Evolutionary conservation across 768 basidiomycete species (phyloP), one percentile per base, ranked within the genome.

Genomic region (Pseudohyphozyma bogoriensis): DNA sequence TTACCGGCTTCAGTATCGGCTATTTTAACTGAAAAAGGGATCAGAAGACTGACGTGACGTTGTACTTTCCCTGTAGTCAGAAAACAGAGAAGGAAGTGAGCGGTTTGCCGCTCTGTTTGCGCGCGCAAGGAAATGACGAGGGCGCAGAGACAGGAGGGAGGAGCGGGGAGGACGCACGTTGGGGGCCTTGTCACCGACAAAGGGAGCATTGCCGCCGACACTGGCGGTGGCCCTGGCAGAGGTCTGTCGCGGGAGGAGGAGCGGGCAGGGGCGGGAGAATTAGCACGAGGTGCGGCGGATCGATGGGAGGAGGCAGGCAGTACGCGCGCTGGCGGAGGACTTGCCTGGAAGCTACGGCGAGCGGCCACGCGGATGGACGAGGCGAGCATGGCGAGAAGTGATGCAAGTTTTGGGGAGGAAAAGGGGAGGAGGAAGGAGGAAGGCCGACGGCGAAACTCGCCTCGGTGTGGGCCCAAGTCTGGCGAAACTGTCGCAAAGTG

Each of bases 21-120:
- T n/a, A n/a, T n/a, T n/a, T n/a, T n/a, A n/a, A n/a, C n/a, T n/a
- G n/a, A n/a, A n/a, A n/a, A 92, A 36, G 85, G 84, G 77, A 93
- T 95, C 79, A n/a, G 20, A 15, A n/a, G 42, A 44, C 22, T n/a
- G 22, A 24, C 42, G 24, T 9, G 24, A 22, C 65, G 58, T 62
- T 65, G 64, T 66, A 6, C 18, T 44, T 44, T 24, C 57, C 56
- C 42, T 61, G 60, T 31, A 4, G 46, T 8, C 31, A 40, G 20
- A 22, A 46, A 12, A 26, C 45, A 46, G 24, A 45, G 37, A 18
- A 46, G 20, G 12, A 18, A 29, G 32, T 22, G 31, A 24, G 29
- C 20, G 15, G 40, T n/a, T 3, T 22, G 36, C 47, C 28, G 31
- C 16, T 50, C 47, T 44, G 22, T 29, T 32, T 31, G 12, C 47